Evolutionary conservation across 306 rosid species (phyloP).

Genomic region (Cucurbita pepo): DNA sequence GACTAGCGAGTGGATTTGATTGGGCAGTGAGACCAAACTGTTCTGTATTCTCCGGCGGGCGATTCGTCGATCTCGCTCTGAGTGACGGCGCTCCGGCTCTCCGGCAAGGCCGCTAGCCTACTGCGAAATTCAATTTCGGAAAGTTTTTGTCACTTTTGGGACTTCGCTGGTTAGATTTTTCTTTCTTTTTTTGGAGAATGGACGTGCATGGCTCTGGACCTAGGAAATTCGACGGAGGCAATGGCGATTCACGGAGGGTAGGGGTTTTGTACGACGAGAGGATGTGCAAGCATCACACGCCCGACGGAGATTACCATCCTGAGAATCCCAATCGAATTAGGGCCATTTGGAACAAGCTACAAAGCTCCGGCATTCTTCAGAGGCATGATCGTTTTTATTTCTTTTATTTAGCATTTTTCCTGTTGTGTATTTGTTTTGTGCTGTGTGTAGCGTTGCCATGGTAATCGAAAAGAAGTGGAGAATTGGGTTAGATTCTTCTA

Average conservation of each 20-base stretch:
- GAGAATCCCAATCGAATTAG: conserved; percentile 64
- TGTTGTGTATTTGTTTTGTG: neutral
- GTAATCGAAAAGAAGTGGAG: neutral
- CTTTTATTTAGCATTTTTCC: neutral
- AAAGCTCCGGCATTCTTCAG: conserved; percentile 27
- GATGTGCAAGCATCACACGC: conserved; percentile 56
- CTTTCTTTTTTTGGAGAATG: neutral
- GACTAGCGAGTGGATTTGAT: neutral
- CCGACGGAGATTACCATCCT: conserved; percentile 43
- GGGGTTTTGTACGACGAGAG: conserved; percentile 68
- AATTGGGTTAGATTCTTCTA: neutral
- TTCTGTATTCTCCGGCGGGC: neutral
- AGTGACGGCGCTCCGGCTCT: neutral
- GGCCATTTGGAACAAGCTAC: conserved; percentile 62
- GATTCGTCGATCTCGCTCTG: neutral
- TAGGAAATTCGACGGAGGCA: neutral
- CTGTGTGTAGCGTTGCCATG: neutral
- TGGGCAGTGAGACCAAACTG: neutral
- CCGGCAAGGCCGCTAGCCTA: neutral
- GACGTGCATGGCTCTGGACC: neutral
- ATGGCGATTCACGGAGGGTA: conserved; percentile 22
- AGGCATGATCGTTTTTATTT: conserved; percentile 22
- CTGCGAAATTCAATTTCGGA: neutral
- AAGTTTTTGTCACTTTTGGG: neutral
- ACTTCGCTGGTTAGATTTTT: neutral